These are phyloP conservation scores for Myrmaecium sp. DNA, from an alignment of 2,329 filamentous ascomycete genomes.

Conservation along the genomic window DNA sequence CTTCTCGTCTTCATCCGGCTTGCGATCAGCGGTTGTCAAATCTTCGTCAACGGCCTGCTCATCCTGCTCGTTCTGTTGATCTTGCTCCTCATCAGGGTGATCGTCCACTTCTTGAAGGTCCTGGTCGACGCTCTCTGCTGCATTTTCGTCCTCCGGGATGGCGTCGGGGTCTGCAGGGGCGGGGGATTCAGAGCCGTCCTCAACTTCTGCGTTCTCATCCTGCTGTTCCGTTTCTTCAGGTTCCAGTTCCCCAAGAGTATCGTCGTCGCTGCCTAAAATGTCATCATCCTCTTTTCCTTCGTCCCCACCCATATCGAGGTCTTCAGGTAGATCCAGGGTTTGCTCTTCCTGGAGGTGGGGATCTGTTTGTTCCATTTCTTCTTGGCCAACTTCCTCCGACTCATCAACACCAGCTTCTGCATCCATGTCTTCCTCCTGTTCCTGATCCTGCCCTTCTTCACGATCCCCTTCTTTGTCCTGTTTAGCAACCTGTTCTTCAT, in stretches of 20 bases:
- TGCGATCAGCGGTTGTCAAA: constrained; percentile 30
- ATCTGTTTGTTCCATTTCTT: constrained; percentile 50
- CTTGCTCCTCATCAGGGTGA: constrained; percentile 28
- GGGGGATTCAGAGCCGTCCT: constrained; percentile 11
- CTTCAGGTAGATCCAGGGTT: constrained; percentile 67
- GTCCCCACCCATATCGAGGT: constrained; percentile 65
- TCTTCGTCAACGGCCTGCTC: constrained; percentile 31
- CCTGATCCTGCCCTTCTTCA: constrained; percentile 41
- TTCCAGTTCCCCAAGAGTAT: constrained; percentile 40
- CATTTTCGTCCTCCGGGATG: constrained; percentile 17
- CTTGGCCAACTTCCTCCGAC: constrained; percentile 42
- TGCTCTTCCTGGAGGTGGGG: constrained; percentile 70
- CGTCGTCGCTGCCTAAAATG: constrained; percentile 33
- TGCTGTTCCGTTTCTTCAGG: constrained; percentile 21
- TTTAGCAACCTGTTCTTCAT: constrained; percentile 28
- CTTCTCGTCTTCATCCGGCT: constrained; percentile 29
- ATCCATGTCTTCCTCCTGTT: constrained; percentile 43
- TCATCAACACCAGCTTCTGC: constrained; percentile 41
- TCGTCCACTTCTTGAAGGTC: constrained; percentile 25
- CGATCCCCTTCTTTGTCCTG: constrained; percentile 26
- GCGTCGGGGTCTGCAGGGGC: constrained; percentile 18
- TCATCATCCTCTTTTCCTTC: constrained; percentile 28
- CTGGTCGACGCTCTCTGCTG: constrained; percentile 17
- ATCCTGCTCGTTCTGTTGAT: constrained; percentile 27
- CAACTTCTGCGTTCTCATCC: constrained; percentile 14